Base-by-base conservation (phyloP, 345 rosid species). In the Eucalyptus leucophloia region DNA sequence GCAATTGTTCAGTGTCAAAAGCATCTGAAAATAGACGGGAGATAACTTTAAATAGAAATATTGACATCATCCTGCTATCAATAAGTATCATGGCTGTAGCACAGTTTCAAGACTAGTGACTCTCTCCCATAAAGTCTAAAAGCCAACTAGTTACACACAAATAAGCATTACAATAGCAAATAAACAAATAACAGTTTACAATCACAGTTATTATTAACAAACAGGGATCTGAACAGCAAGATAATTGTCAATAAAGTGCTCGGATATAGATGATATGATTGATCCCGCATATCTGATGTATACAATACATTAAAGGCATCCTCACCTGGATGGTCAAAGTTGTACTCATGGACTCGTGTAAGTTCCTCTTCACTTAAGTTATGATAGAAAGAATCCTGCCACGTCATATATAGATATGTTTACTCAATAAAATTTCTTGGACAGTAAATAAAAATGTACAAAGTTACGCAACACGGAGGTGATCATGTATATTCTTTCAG, bases 301-400 rank as follows among this genome's bases (percentile, higher is more conserved):
- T 32, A n/a, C 19, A 49, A 86, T 15, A 49, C 51, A 87, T 81
- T 37, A 50, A 69, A 56, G 49, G 60, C 82, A 91, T 90, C 89
- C 97, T 96, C 94, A 98, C 99, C 99, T 62, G 99, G 99, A 94
- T 97, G 99, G 91, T 98, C 99, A 95, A 97, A 98, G 95, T 98
- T 98, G 96, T 97, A 98, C 88, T 98, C 99, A 91, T 95, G 95
- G 92, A 98, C 99, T 90, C 92, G 93, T 42, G 92, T 88, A 93
- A 98, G 97, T 93, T 98, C 99, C 90, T 96, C 97, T 91, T 96
- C 98, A 23, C 95, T 93, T 91, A 98, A 95, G 94, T 94, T 95
- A 93, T 95, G 96, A 94, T 98, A 98, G 95, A 98, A 98, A n/a
- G 99, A 97, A 95, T 98, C 99, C 99, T 97, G 98, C 92, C 94